phyloP scores from a whole-genome alignment of 495 filamentous ascomycete genomes.

The Xylaria venustula region DNA sequence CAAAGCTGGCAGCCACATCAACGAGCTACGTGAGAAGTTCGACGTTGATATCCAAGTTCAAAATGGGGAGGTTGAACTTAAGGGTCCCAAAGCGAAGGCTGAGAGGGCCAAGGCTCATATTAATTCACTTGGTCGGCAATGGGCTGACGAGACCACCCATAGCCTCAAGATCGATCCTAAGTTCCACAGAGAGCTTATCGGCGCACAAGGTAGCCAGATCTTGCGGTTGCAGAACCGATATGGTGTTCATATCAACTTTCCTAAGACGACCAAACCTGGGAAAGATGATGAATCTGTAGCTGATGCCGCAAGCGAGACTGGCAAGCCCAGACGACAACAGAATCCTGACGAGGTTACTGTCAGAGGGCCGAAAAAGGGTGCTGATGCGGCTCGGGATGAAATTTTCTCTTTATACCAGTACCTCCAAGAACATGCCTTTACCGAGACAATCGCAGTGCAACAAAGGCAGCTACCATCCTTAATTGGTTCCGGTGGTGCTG shows the following conservation, averaged over 20 bases:
- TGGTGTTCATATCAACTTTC: conserved; percentile 91
- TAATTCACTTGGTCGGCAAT: conserved; percentile 67
- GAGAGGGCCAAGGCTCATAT: conserved; percentile 80
- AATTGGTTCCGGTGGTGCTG: conserved; percentile 84
- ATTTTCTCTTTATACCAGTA: conserved; percentile 83
- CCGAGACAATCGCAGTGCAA: conserved; percentile 76
- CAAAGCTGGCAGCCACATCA: conserved; percentile 87
- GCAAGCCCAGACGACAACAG: conserved; percentile 69
- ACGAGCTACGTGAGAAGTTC: conserved; percentile 91
- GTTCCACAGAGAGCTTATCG: conserved; percentile 86
- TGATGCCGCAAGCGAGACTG: conserved; percentile 70
- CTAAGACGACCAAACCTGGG: conserved; percentile 57
- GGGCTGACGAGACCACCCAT: conserved; percentile 85
- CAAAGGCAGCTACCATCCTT: conserved; percentile 83
- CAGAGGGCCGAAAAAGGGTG: conserved; percentile 85
- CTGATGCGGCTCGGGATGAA: conserved; percentile 86
- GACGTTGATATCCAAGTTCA: conserved; percentile 97
- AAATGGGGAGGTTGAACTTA: conserved; percentile 61
- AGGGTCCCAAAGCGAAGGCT: conserved; percentile 64
- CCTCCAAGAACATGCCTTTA: conserved; percentile 77
- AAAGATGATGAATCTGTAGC: conserved; percentile 68
- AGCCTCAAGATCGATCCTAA: conserved; percentile 83
- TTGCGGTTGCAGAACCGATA: conserved; percentile 89
- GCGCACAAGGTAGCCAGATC: conserved; percentile 83
- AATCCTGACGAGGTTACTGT: conserved; percentile 86